Base-by-base conservation (phyloP, 192 early-diverging fungal species). In the Pilaira anomala region DNA sequence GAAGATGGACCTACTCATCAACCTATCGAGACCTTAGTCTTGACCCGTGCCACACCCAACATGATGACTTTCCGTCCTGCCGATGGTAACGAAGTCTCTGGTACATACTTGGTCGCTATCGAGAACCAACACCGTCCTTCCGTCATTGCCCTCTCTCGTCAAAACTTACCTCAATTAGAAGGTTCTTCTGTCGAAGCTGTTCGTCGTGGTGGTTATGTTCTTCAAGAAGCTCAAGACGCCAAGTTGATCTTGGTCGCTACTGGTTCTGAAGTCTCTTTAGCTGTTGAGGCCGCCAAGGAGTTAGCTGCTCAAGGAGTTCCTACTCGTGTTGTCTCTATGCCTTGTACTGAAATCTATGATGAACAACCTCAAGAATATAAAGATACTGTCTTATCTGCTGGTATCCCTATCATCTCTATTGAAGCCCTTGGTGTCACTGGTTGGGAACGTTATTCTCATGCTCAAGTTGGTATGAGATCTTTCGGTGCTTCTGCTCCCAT, bases 1-100 rank as follows among this genome's bases (percentile, higher is more conserved):
- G 97, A 99, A 75, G 97, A 99, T 79, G 97, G 97, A 5, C 97
- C 95, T 29, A 99, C 97, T 52, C 97, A 99, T 80, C 97, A 99
- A 77, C 95, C 97, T 13, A 90, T 97, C 44, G 97, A 99, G 76
- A 97, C 95, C 11, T 69, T 97, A 60, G 89, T 94, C 45, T 79
- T 85, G 72, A 75, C 92, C 48, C 91, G 97, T 53, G 94, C 94
- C 7, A 86, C 91, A 40, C 97, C 97, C 65, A 93, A 97, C 80
- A 81, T 89, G 63, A 69, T 91, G 48, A 85, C 85, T 62, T 79
- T 95, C 74, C 88, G 95, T 65, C 95, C 95, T 28, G 95, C 95
- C 54, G 95, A 97, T 66, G 94, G 94, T 58, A 95, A 97, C 71
- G 93, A 95, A 69, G 87, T 87, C 28, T 92, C 95, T 46, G 97